Percentiles rank a stretch among this genome's conserved stretches.
These are phyloP conservation scores for Kurtzmaniella quercitrusa DNA, from an alignment of 1,139 yeast genomes.

Conservation along the genomic window DNA sequence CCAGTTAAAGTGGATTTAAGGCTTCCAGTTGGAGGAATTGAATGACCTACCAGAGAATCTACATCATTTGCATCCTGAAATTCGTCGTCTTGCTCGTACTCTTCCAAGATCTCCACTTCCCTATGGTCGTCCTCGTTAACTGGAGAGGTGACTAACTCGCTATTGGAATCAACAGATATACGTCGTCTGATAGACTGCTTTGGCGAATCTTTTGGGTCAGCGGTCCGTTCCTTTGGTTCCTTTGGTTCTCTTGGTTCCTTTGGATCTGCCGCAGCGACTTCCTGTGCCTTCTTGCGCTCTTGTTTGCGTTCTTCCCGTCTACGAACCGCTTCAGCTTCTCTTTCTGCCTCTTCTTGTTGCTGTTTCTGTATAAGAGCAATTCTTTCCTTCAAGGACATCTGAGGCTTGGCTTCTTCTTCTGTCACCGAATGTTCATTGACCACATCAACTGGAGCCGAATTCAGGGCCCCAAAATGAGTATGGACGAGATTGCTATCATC, in stretches of 20 bases:
- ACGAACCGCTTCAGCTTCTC: constrained; percentile 58
- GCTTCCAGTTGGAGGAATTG: not conserved
- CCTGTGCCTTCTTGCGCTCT: constrained; percentile 13
- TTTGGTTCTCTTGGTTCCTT: constrained; percentile 5
- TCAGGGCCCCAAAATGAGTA: constrained; percentile 13
- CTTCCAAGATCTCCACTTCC: constrained; percentile 11
- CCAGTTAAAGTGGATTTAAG: no score
- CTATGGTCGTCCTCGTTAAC: constrained; percentile 8
- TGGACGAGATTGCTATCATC: constrained; percentile 34
- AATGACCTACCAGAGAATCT: not conserved
- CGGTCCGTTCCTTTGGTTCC: no score
- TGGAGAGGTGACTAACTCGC: constrained; percentile 2
- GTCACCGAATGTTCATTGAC: constrained; percentile 13
- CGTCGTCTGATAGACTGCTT: not conserved
- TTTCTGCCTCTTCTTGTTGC: constrained; percentile 77
- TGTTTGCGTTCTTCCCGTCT: constrained; percentile 55
- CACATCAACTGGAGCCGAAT: constrained; percentile 14
- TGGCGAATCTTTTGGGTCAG: not conserved
- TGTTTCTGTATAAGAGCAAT: constrained; percentile 78
- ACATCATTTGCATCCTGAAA: not conserved
- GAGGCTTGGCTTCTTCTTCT: constrained; percentile 53
- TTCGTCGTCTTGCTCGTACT: constrained; percentile 7
- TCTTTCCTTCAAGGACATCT: constrained; percentile 79
- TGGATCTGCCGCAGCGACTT: constrained; percentile 3
- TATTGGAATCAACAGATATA: not conserved